phyloP scores from a whole-genome alignment of 2,329 filamentous ascomycete genomes.

The Colletotrichum chrysophilum region DNA sequence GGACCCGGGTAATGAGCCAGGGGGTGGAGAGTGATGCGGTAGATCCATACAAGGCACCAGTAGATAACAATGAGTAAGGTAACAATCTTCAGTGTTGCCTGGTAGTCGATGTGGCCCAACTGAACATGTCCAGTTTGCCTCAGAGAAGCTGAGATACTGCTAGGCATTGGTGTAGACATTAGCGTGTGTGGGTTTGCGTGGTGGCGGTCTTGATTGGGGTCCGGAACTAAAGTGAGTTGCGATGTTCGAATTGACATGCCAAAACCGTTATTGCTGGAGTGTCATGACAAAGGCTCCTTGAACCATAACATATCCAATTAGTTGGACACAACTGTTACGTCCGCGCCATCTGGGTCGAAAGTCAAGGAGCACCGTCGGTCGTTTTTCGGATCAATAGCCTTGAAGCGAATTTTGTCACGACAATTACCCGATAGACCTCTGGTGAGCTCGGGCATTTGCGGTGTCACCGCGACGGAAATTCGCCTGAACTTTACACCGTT shows the following conservation, averaged over 20 bases:
- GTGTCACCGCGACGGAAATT: background rate
- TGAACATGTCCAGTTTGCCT: background rate
- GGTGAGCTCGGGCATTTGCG: background rate
- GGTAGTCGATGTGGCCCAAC: background rate
- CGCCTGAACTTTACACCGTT: background rate
- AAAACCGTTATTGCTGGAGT: too few relatives aligned
- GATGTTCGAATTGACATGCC: background rate
- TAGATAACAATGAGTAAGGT: background rate
- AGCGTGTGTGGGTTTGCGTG: background rate
- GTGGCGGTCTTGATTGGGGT: background rate
- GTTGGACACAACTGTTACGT: background rate
- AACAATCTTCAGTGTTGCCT: background rate
- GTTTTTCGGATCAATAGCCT: background rate
- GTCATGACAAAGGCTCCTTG: too few relatives aligned
- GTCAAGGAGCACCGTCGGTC: background rate
- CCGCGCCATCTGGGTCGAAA: background rate
- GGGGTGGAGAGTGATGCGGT: conserved; percentile 23
- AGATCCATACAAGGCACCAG: background rate
- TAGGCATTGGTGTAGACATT: background rate
- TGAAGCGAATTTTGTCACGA: background rate
- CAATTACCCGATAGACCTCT: background rate
- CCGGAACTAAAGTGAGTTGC: too few relatives aligned
- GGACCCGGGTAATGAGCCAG: conserved; percentile 35
- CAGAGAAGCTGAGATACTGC: background rate
- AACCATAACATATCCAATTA: background rate